Evolutionary conservation across 768 basidiomycete species (phyloP).

Genomic region (Calocybe indica): DNA sequence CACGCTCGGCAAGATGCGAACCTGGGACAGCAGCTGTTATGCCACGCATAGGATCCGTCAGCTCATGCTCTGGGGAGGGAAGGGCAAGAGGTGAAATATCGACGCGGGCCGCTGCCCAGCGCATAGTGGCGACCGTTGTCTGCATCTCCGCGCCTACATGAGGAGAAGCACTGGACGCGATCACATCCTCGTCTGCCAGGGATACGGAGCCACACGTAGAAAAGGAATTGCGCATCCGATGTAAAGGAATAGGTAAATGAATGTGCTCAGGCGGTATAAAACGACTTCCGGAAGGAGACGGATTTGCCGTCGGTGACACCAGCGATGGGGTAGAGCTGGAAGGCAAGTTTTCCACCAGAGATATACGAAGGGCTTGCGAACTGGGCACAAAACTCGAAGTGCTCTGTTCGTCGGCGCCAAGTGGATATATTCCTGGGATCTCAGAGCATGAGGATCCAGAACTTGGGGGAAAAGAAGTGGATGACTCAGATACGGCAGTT

Average conservation of each 20-base stretch:
- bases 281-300: too few species aligned
- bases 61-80: slow-evolving; percentile 87
- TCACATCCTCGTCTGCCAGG: slow-evolving; percentile 9
- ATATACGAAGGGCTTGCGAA: too few species aligned
- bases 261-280: too few species aligned
- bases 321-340: too few species aligned
- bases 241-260: slow-evolving; percentile 5
- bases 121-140: slow-evolving; percentile 74
- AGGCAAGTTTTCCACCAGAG: too few species aligned
- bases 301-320: too few species aligned
- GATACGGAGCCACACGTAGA: slow-evolving; percentile 7
- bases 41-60: slow-evolving; percentile 85
- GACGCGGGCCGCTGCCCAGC: slow-evolving; percentile 78
- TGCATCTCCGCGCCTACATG: slow-evolving; percentile 45
- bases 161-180: slow-evolving; percentile 11
- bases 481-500: slow-evolving; percentile 16
- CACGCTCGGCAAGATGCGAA: slow-evolving; percentile 34
- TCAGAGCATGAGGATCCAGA: slow-evolving; percentile 25
- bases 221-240: slow-evolving; percentile 16
- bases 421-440: slow-evolving; percentile 7
- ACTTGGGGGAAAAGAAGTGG: slow-evolving; percentile 22
- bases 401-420: slow-evolving; percentile 12
- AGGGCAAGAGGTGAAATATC: slow-evolving; percentile 83
- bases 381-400: background rate
- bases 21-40: slow-evolving; percentile 63